Evolutionary conservation across 2,329 filamentous ascomycete species (phyloP).

Genomic region (Neopestalotiopsis clavispora): DNA sequence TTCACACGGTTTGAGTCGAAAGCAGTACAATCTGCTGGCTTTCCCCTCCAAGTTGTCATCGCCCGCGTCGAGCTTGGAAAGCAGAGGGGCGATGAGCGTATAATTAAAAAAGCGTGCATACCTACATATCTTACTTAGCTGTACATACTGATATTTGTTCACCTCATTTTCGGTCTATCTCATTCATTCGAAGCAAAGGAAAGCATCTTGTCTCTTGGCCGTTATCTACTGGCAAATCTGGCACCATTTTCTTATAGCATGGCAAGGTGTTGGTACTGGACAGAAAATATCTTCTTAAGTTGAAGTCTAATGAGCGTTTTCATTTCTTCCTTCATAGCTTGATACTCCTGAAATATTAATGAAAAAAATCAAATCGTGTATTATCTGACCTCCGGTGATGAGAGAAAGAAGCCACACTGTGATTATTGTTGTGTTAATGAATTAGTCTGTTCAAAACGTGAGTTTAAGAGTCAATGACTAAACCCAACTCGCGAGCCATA

Average conservation of each 20-base stretch:
- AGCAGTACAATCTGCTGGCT: neutral
- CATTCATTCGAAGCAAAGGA: neutral
- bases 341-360: too few species aligned
- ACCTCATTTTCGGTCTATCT: neutral
- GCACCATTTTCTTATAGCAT: neutral
- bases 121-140: neutral
- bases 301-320: neutral
- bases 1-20: neutral
- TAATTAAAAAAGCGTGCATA: neutral
- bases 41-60: neutral
- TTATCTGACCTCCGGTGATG: too few species aligned
- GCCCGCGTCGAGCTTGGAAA: neutral
- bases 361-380: too few species aligned
- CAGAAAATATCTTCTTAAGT: neutral
- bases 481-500: too few species aligned
- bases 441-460: too few species aligned
- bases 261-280: constrained; percentile 1
- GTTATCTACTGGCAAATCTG: neutral
- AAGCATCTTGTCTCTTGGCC: neutral
- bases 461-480: too few species aligned
- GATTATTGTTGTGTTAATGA: too few species aligned
- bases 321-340: neutral
- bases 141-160: constrained; percentile 7
- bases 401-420: too few species aligned
- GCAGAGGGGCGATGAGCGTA: neutral